Conservation (phyloP, 179 eudicot species). For the Actinidia chinensis region DNA sequence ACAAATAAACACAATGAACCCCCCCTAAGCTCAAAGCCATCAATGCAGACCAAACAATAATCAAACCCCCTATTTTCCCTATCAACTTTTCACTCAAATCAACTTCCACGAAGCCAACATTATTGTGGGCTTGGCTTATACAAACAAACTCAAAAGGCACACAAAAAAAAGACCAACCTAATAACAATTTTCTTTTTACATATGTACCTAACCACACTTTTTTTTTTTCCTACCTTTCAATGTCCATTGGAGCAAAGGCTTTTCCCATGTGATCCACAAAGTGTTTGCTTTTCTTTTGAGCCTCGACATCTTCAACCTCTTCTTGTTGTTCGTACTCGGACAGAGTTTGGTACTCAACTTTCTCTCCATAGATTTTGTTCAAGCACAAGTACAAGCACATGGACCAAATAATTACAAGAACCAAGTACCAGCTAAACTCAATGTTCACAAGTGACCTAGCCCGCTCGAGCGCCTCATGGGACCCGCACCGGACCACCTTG, state of each 20-base stretch:
- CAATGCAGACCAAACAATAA: no score
- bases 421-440: slow-evolving; percentile 59
- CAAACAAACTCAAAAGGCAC: neutral
- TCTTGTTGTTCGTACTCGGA: neutral
- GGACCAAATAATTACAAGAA: slow-evolving; percentile 38
- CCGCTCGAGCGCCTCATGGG: slow-evolving; percentile 48
- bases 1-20: no score
- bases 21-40: no score
- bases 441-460: slow-evolving; percentile 67
- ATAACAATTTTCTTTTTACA: neutral
- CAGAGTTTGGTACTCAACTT: neutral
- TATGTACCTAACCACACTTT: no score
- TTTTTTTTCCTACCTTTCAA: slow-evolving; percentile 43
- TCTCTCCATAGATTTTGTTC: slow-evolving; percentile 6
- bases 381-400: slow-evolving; percentile 43
- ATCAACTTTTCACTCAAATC: no score
- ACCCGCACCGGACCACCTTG: slow-evolving; percentile 53
- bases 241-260: slow-evolving; percentile 36
- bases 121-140: neutral
- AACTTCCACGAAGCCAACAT: no score
- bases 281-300: slow-evolving; percentile 45
- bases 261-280: slow-evolving; percentile 36
- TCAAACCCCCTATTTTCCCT: no score
- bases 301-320: slow-evolving; percentile 32
- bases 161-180: neutral